Base-by-base conservation (phyloP, 2,329 filamentous ascomycete genomes). In the Colletotrichum costaricense region DNA sequence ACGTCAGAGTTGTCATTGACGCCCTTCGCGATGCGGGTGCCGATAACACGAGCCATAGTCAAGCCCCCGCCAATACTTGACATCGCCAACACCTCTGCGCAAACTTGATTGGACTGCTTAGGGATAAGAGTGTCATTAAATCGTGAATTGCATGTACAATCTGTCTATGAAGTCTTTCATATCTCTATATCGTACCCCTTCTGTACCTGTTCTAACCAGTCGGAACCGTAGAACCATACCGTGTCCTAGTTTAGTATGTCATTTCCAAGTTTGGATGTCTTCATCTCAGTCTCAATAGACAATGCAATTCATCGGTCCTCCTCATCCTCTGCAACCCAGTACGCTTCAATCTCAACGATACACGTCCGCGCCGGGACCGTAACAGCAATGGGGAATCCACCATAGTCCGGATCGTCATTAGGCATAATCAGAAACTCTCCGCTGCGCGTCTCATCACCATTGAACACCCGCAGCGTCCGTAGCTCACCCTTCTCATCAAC, bases 331-430 rank as follows among this genome's bases (percentile, higher is more conserved):
- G 75, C 74, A 6, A 81, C 74, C 70, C 76, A 80, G 74, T 86
- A 86, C 0, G 81, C 80, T 55, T 84, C 79, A 5, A 84, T 78
- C 63, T 85, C 81, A 0, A 85, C 85, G 72, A 88, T 85, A 57
- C 81, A 83, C 3, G 88, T 90, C 67, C 83, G 78, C 0, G 87
- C 86, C 1, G 88, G 88, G 38, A 89, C 86, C 0, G 87, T 90
- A 1, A 90, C 84, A 30, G 84, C 84, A 38, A 89, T 90, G 0
- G 87, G 87, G 70, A 89, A 89, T 0, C 86, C 86, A 1, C 88
- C 88, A 76, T 90, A 90, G 73, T 90, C 88, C 0, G 88, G 87
- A 42, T 88, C 82, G 42, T 89, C 86, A 70, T 85, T 88, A 1
- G 87, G 89, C 89, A 91, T 91, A 75, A 89, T 87, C 22, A 84